Conservation (phyloP, 176 grass and related monocot genomes). For the Melocanna baccifera region DNA sequence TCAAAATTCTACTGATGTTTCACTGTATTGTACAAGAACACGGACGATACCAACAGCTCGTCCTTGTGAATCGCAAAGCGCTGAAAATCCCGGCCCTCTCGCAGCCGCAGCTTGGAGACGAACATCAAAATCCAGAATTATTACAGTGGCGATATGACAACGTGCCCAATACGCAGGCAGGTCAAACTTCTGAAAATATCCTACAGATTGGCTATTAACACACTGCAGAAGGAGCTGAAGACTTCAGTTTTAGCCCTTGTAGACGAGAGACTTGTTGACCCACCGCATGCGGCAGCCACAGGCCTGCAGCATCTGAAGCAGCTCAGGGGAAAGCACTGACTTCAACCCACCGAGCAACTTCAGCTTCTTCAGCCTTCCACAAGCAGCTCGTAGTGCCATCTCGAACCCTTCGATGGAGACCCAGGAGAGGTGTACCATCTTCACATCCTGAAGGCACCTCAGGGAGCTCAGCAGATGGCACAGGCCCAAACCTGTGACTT, state of each 20-base stretch:
- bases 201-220: background rate
- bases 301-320: slow-evolving; percentile 66
- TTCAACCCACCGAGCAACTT: slow-evolving; percentile 53
- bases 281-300: slow-evolving; percentile 77
- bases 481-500: slow-evolving; percentile 60
- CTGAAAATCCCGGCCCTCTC: background rate
- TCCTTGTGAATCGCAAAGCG: background rate
- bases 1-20: background rate
- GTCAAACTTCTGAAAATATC: too few species aligned
- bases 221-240: background rate
- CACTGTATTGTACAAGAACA: background rate
- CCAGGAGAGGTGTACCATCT: slow-evolving; percentile 69
- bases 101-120: background rate
- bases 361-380: slow-evolving; percentile 70
- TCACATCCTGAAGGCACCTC: slow-evolving; percentile 70
- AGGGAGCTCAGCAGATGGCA: slow-evolving; percentile 57
- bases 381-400: slow-evolving; percentile 45
- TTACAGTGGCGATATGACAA: too few species aligned
- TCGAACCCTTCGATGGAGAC: slow-evolving; percentile 68
- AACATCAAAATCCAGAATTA: background rate
- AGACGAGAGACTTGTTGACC: slow-evolving; percentile 81
- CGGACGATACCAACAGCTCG: background rate
- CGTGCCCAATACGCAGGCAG: too few species aligned
- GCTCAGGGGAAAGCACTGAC: slow-evolving; percentile 57
- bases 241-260: slow-evolving; percentile 45